Evolutionary conservation across 140 eudicot species (phyloP).

Genomic region (Flaveria floridana): DNA sequence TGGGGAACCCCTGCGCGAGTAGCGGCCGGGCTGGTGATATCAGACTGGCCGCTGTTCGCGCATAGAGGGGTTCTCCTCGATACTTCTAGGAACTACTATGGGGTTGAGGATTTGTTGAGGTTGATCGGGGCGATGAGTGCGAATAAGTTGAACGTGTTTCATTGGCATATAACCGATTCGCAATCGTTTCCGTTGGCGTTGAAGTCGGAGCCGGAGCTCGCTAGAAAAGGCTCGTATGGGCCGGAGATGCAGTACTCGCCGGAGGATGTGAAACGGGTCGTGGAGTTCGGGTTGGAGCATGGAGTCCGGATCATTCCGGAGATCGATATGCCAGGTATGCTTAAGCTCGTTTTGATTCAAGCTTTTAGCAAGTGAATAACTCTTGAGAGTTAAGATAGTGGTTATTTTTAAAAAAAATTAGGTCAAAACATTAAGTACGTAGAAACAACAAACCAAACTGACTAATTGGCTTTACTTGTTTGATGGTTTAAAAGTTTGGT

Average conservation of each 20-base stretch:
- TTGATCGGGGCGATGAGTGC: slow-evolving; percentile 61
- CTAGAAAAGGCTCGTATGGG: slow-evolving; percentile 72
- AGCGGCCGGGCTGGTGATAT: slow-evolving; percentile 53
- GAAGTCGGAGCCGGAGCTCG: slow-evolving; percentile 70
- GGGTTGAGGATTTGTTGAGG: slow-evolving; percentile 62
- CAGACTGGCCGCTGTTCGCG: slow-evolving; percentile 53
- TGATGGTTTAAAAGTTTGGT: no score
- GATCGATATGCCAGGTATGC: slow-evolving; percentile 84
- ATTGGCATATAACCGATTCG: slow-evolving; percentile 96
- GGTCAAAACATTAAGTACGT: not conserved
- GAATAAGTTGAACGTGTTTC: slow-evolving; percentile 88
- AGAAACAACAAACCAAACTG: no score
- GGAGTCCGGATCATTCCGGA: slow-evolving; percentile 90
- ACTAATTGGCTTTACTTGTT: no score
- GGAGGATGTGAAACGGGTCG: slow-evolving; percentile 58
- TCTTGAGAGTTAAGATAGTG: no score
- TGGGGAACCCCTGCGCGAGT: slow-evolving; percentile 51
- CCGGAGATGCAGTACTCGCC: slow-evolving; percentile 57
- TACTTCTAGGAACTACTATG: slow-evolving; percentile 65
- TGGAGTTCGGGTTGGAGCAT: slow-evolving; percentile 69
- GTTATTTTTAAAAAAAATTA: not conserved
- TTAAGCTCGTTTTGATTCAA: no score
- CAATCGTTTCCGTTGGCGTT: slow-evolving; percentile 79
- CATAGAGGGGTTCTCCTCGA: slow-evolving; percentile 76
- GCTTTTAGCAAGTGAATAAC: no score